Conservation (phyloP, 306 rosid genomes). For the Cucumis cinereus region DNA sequence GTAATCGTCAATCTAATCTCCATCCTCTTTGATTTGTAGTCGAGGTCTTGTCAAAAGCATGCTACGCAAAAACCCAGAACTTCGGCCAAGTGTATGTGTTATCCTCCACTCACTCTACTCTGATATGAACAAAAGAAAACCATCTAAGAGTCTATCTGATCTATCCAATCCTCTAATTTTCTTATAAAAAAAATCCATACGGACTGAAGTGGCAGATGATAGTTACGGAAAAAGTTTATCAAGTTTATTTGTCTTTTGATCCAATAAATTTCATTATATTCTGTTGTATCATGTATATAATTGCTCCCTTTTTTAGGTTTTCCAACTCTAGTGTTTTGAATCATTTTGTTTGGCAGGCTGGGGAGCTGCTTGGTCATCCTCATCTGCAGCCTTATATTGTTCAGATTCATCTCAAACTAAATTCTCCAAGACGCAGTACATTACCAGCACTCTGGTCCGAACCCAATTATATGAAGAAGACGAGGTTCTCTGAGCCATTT, state of each 20-base stretch:
- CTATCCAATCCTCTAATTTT: background rate
- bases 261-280: background rate
- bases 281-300: background rate
- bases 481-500: slow-evolving; percentile 56
- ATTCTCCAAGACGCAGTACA: slow-evolving; percentile 50
- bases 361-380: slow-evolving; percentile 74
- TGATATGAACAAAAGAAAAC: background rate
- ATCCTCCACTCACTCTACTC: slow-evolving; percentile 16
- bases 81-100: slow-evolving; percentile 86
- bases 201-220: background rate
- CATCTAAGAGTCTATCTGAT: background rate
- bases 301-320: background rate
- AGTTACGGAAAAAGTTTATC: background rate
- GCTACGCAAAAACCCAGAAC: slow-evolving; percentile 99
- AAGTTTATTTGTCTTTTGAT: background rate
- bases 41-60: slow-evolving; percentile 91
- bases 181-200: background rate
- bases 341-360: slow-evolving; percentile 50
- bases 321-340: slow-evolving; percentile 20
- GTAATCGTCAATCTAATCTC: background rate
- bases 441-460: slow-evolving; percentile 48
- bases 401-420: slow-evolving; percentile 74
- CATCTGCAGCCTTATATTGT: slow-evolving; percentile 71
- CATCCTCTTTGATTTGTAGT: slow-evolving; percentile 38
- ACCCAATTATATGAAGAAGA: slow-evolving; percentile 46